Evolutionary conservation across 441 rosid genomes (phyloP).

Genomic region (Viola pubescens): DNA sequence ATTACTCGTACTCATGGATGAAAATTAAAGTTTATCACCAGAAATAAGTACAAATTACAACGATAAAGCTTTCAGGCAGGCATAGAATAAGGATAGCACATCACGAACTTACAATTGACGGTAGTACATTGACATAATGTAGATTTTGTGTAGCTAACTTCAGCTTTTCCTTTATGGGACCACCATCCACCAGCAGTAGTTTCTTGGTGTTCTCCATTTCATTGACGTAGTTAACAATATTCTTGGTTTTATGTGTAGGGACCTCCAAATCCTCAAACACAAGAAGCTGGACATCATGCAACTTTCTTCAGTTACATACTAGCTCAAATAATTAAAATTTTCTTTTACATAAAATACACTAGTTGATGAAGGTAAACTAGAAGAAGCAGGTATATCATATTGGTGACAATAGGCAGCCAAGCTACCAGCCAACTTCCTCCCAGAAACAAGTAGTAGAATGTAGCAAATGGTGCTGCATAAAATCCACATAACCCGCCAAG

Average conservation of each 20-base stretch:
- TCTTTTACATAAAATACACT: too few species aligned
- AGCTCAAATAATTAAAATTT: too few species aligned
- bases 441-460: too few species aligned
- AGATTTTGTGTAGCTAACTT: slow-evolving; percentile 83
- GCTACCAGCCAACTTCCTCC: too few species aligned
- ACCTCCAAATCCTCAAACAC: slow-evolving; percentile 71
- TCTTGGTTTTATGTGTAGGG: slow-evolving; percentile 82
- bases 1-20: neutral
- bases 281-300: slow-evolving; percentile 47
- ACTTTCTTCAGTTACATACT: slow-evolving; percentile 1
- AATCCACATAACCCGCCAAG: neutral
- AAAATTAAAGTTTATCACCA: neutral
- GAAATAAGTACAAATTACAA: too few species aligned
- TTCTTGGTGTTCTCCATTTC: slow-evolving; percentile 78
- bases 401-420: too few species aligned
- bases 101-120: slow-evolving; percentile 67
- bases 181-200: slow-evolving; percentile 75
- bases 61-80: neutral
- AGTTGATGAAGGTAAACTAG: too few species aligned
- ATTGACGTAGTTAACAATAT: slow-evolving; percentile 53
- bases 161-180: slow-evolving; percentile 66
- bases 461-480: neutral
- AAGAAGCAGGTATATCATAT: too few species aligned
- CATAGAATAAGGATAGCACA: slow-evolving; percentile 6
- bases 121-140: slow-evolving; percentile 68